A percentile compares a stretch with the other conserved stretches of the same genome.
phyloP scores from a whole-genome alignment of 2,329 filamentous ascomycete species.

The Capronia coronata region DNA sequence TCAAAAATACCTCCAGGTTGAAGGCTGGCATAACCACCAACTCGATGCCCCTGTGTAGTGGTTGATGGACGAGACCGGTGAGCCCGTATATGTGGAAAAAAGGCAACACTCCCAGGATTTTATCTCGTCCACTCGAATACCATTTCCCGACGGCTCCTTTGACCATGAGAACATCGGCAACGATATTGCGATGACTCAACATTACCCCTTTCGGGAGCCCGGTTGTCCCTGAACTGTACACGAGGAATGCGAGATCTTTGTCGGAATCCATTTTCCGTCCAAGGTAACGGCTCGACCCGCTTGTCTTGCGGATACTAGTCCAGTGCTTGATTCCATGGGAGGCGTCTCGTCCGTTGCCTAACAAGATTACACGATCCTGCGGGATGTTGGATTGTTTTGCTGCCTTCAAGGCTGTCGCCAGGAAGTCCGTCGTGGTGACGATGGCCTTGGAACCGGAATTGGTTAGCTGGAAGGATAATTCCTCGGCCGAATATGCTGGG shows the following conservation, averaged over 20 bases:
- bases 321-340: conserved; percentile 62
- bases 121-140: conserved; percentile 57
- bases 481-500: conserved; percentile 74
- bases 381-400: conserved; percentile 65
- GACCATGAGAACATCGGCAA: conserved; percentile 63
- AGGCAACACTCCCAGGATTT: conserved; percentile 70
- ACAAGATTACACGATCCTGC: conserved; percentile 64
- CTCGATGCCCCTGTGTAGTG: conserved; percentile 59
- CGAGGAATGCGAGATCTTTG: conserved; percentile 73
- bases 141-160: conserved; percentile 47
- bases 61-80: conserved; percentile 64
- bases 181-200: conserved; percentile 75
- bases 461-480: conserved; percentile 76
- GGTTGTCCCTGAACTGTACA: conserved; percentile 86
- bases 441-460: conserved; percentile 70
- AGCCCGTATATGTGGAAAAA: conserved; percentile 91
- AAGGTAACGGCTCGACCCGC: conserved; percentile 52
- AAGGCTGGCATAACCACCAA: conserved; percentile 73
- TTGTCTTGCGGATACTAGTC: conserved; percentile 61
- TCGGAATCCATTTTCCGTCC: conserved; percentile 59
- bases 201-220: conserved; percentile 88
- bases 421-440: conserved; percentile 63
- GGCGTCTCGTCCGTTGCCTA: conserved; percentile 65
- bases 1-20: conserved; percentile 71
- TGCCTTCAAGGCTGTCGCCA: conserved; percentile 61